phyloP scores from a whole-genome alignment of 345 rosid genomes.

The Camelina sativa region DNA sequence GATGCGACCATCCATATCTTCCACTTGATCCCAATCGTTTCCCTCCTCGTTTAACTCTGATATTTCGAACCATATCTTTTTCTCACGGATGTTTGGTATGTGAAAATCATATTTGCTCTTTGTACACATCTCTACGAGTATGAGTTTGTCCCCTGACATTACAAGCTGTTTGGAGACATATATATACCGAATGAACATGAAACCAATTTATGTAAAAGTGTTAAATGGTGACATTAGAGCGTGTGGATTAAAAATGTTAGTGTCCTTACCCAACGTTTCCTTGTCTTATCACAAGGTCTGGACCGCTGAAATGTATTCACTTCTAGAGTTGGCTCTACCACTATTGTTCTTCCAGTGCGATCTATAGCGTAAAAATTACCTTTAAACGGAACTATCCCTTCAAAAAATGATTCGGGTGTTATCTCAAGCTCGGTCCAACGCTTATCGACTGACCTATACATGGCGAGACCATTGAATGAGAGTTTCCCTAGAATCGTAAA shows the following conservation, averaged over 20 bases:
- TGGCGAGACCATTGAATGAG: not conserved
- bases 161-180: slow-evolving; percentile 25
- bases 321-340: slow-evolving; percentile 27
- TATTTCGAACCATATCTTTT: slow-evolving; percentile 29
- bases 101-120: not conserved
- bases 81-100: not conserved
- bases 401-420: not conserved
- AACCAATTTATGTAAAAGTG: not conserved
- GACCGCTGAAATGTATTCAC: slow-evolving; percentile 27
- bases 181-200: not conserved
- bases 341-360: slow-evolving; percentile 16
- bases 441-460: slow-evolving; percentile 24
- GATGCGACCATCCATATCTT: slow-evolving; percentile 24
- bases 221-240: not conserved
- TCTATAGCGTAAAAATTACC: slow-evolving; percentile 29
- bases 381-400: slow-evolving; percentile 13
- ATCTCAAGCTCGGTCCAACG: slow-evolving; percentile 34
- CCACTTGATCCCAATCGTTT: slow-evolving; percentile 37
- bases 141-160: slow-evolving; percentile 24
- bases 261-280: slow-evolving; percentile 35
- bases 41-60: slow-evolving; percentile 33
- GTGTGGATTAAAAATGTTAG: not conserved
- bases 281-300: slow-evolving; percentile 20
- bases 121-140: slow-evolving; percentile 31
- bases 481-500: slow-evolving; percentile 15